Percentiles rank a stretch among this genome's conserved stretches.
Evolutionary conservation across 2,329 filamentous ascomycete species (phyloP).

Genomic region (Periconia sp.): DNA sequence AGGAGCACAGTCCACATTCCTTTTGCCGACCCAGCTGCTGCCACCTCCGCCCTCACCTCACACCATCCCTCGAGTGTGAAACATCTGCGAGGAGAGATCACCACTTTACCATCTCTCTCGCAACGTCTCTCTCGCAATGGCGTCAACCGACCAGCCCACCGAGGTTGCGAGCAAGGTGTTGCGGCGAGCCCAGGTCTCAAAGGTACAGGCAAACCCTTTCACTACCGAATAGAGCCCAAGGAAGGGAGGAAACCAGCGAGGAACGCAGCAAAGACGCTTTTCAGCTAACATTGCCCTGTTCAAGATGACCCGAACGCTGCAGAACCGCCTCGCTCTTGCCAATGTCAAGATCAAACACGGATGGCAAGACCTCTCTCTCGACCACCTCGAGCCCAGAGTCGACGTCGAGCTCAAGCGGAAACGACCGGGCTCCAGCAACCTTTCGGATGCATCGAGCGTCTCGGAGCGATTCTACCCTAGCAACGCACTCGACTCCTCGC

Average conservation of each 20-base stretch:
- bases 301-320: slow-evolving; percentile 88
- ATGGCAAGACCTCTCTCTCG: slow-evolving; percentile 86
- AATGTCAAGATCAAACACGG: slow-evolving; percentile 97
- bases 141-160: slow-evolving; percentile 36
- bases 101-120: slow-evolving; percentile 18
- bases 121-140: slow-evolving; percentile 29
- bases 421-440: slow-evolving; percentile 63
- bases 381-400: slow-evolving; percentile 80
- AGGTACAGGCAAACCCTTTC: slow-evolving; percentile 29
- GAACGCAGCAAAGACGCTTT: background rate
- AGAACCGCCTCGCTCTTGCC: slow-evolving; percentile 91
- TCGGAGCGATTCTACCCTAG: slow-evolving; percentile 75
- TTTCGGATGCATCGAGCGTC: slow-evolving; percentile 83
- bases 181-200: slow-evolving; percentile 47
- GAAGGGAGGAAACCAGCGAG: no score
- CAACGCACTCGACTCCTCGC: slow-evolving; percentile 76
- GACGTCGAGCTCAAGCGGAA: slow-evolving; percentile 77
- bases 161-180: slow-evolving; percentile 48
- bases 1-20: slow-evolving; percentile 12
- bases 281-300: slow-evolving; percentile 20
- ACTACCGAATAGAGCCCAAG: background rate
- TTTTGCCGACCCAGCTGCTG: slow-evolving; percentile 28
- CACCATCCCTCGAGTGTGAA: slow-evolving; percentile 14
- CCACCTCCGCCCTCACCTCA: slow-evolving; percentile 25
- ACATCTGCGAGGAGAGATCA: slow-evolving; percentile 26